Base-by-base conservation (phyloP, 2,329 filamentous ascomycete genomes). In the Cytospora leucostoma region DNA sequence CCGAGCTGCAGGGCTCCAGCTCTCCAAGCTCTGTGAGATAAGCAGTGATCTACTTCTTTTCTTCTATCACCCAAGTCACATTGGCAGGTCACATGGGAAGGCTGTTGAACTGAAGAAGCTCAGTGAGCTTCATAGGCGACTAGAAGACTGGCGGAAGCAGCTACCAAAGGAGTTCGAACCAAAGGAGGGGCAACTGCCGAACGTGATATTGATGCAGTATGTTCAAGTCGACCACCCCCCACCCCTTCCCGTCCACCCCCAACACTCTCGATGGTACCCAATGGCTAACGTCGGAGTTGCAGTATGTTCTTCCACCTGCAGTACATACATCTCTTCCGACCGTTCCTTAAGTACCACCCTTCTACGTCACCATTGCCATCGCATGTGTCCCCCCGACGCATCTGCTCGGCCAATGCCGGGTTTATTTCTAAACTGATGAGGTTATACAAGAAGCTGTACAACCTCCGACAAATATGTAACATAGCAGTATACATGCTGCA, bases 301-400 rank as follows among this genome's bases (percentile, higher is more conserved):
- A 97, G 93, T 78, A 98, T 98, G 93, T 97, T 98, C 77, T 97
- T 94, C 75, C 93, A 98, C 72, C 83, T 98, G 0, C 87, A 97
- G 54, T 96, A 96, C 73, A 96, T 98, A 65, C 93, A 98, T 71
- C 87, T 98, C 5, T 98, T 97, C 80, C 88, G 94, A 6, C 94
- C 95, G 0, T 98, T 98, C 73, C 83, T 98, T 57, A 97, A 95
- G 74, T 98, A 97, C 72, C 89, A 86, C 3, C 92, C 90, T 56
- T 79, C 85, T 7, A 88, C 88, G 1, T 97, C 93, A 0, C 94
- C 93, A 0, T 82, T 97, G 1, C 94, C 93, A 4, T 79, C 87
- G 2, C 92, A 96, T 70, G 91, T 97, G 19, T 97, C 93, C 8
- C 94, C 95, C 0, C 87, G 94, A 19, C 92, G 93, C 68, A 87